Conservation (phyloP, 2,329 filamentous ascomycete genomes). For the Microcera coccophila region DNA sequence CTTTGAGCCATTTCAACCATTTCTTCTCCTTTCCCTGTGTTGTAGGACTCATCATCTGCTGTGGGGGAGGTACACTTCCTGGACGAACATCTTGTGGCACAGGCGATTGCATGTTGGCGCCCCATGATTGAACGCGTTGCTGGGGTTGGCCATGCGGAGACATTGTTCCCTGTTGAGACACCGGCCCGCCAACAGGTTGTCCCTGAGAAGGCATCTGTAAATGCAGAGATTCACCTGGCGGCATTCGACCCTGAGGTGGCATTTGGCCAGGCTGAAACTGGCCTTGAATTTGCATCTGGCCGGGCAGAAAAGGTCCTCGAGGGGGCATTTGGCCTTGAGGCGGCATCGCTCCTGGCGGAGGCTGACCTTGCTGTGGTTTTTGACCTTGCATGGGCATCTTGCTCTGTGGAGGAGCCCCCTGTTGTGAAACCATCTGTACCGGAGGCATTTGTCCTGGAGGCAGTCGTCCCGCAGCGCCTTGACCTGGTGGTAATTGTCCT, state of each 20-base stretch:
- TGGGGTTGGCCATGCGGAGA: conserved; percentile 8
- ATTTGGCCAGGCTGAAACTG: no score
- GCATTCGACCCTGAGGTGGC: conserved; percentile 5
- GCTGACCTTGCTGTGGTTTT: conserved; percentile 16
- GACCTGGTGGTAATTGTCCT: not conserved
- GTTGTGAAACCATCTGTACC: not conserved
- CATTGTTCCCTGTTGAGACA: not conserved
- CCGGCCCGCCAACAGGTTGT: conserved; percentile 3
- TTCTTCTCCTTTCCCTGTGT: conserved; percentile 21
- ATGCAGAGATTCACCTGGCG: conserved; percentile 2
- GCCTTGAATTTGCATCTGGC: not conserved
- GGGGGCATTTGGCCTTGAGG: not conserved
- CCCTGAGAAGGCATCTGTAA: conserved; percentile 5
- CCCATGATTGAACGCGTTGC: conserved; percentile 14
- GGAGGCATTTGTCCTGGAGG: not conserved
- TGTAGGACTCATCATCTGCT: conserved; percentile 12
- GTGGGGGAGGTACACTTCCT: conserved; percentile 16
- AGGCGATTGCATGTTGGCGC: conserved; percentile 14
- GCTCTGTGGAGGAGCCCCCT: not conserved
- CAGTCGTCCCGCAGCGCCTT: not conserved
- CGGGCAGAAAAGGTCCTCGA: not conserved
- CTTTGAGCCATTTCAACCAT: conserved; percentile 26
- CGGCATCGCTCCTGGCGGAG: conserved; percentile 6
- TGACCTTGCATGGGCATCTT: conserved; percentile 8
- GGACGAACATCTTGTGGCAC: conserved; percentile 12